phyloP scores from a whole-genome alignment of 1,284 basidiomycete genomes.

The Macrocybe sp. region DNA sequence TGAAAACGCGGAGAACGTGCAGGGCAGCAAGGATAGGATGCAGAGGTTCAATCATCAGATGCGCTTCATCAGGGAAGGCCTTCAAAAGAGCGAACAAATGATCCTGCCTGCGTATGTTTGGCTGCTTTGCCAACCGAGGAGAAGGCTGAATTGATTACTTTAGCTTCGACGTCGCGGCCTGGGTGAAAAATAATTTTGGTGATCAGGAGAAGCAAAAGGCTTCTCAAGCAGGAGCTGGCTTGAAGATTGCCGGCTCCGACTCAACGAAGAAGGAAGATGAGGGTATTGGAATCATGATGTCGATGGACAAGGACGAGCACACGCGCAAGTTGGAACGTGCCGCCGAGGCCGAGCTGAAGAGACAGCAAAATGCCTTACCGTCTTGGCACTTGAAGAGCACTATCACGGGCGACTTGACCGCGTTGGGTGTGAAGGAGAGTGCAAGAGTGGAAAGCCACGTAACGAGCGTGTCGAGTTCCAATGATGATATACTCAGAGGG shows the following conservation, averaged over 20 bases:
- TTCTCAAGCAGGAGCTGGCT: constrained; percentile 44
- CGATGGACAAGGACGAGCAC: constrained; percentile 77
- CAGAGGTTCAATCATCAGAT: constrained; percentile 93
- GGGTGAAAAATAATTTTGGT: constrained; percentile 66
- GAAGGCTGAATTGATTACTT: constrained; percentile 6
- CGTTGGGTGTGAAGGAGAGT: constrained; percentile 72
- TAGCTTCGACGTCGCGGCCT: constrained; percentile 79
- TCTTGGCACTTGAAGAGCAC: constrained; percentile 95
- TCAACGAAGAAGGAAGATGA: constrained; percentile 60
- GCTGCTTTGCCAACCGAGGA: neutral
- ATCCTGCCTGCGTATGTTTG: constrained; percentile 66
- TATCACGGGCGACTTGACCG: constrained; percentile 87
- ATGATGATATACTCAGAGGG: constrained; percentile 67
- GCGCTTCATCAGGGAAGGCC: constrained; percentile 78
- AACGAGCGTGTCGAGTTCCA: constrained; percentile 28
- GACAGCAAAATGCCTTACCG: constrained; percentile 88
- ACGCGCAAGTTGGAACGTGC: constrained; percentile 62
- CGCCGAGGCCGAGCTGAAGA: constrained; percentile 69
- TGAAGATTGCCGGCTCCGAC: constrained; percentile 70
- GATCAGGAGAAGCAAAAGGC: constrained; percentile 56
- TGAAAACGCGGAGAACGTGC: constrained; percentile 82
- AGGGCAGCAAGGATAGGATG: constrained; percentile 89
- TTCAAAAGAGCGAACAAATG: constrained; percentile 89
- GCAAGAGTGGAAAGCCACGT: constrained; percentile 38
- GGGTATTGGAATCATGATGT: constrained; percentile 75